Percentiles rank a stretch among this genome's conserved stretches.
Conservation (phyloP, 495 filamentous ascomycete species). For the Podospora fimiseda region DNA sequence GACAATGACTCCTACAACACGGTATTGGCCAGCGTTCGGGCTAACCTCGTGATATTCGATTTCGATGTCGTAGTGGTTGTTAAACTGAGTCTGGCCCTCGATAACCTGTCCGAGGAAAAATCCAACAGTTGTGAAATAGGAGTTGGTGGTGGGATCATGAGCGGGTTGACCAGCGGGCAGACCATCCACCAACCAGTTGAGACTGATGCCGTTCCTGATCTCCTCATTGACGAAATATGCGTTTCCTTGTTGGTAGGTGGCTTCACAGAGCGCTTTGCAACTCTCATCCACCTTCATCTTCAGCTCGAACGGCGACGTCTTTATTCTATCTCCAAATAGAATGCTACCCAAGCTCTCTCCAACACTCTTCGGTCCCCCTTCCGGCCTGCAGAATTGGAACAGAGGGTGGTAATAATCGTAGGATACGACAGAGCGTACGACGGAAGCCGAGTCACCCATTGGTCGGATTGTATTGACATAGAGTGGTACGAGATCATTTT, state of each 20-base stretch:
- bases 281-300: conserved; percentile 77
- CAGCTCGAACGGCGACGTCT: conserved; percentile 82
- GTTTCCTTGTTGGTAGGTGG: conserved; percentile 58
- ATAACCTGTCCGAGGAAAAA: conserved; percentile 67
- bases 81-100: conserved; percentile 52
- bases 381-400: conserved; percentile 81
- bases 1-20: conserved; percentile 88
- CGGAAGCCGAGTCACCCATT: conserved; percentile 66
- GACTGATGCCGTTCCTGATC: conserved; percentile 74
- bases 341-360: conserved; percentile 93
- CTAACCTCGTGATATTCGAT: conserved; percentile 84
- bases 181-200: conserved; percentile 95
- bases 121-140: conserved; percentile 76
- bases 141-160: conserved; percentile 62
- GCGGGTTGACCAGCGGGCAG: conserved; percentile 80
- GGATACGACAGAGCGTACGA: conserved; percentile 81
- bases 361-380: conserved; percentile 64
- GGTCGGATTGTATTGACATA: conserved; percentile 91
- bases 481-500: conserved; percentile 71
- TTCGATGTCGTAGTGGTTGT: conserved; percentile 93
- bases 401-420: conserved; percentile 90
- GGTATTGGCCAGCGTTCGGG: conserved; percentile 51
- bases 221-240: conserved; percentile 74
- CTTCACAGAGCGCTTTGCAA: conserved; percentile 71
- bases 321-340: conserved; percentile 91